Evolutionary conservation across 345 rosid species (phyloP), one percentile per base, ranked within the genome.

Genomic region (Orychophragmus violaceus): DNA sequence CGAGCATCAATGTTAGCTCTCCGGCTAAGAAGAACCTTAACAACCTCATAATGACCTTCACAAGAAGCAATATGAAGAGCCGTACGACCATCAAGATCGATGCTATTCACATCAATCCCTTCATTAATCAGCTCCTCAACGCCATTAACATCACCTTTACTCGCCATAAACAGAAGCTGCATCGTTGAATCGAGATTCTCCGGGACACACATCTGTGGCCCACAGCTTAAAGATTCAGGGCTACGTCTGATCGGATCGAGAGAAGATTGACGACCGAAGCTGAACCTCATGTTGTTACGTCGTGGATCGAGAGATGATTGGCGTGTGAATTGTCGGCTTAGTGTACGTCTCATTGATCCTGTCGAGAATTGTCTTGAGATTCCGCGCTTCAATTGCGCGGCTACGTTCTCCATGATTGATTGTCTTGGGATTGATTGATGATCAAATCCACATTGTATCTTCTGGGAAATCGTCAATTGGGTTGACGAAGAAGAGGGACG

Each of bases 31-130:
- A 94, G 80, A 32, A 84, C 69, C 78, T 63, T 81, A 28, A 83
- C 99, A 11, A 94, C 95, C 29, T 82, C 89, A 14, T 69, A 79
- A 27, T 94, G 96, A 17, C 97, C 97, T 73, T 94, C 97, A 67
- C 97, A 90, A 2, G 99, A 90, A 0, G 97, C 96, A 5, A 94
- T 87, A 63, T 94, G 99, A 82, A 94, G 79, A 9, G 90, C 99
- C 4, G 99, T 94, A 37, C 99, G 81, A 1, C 97, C 99, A 55
- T 94, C 99, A 58, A 94, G 80, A 78, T 94, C 99, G 39, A 94
- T 94, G 73, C 96, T 85, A 27, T 94, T 94, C 14, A 88, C 96
- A 53, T 90, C 99, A 21, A 81, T 62, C 0, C 97, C 97, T 49
- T 84, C 87, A 29, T 84, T 68, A 37, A 94, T 76, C 66, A 94